phyloP scores from a whole-genome alignment of 129 eudicot genomes.

The Chrysanthemum makinoi region DNA sequence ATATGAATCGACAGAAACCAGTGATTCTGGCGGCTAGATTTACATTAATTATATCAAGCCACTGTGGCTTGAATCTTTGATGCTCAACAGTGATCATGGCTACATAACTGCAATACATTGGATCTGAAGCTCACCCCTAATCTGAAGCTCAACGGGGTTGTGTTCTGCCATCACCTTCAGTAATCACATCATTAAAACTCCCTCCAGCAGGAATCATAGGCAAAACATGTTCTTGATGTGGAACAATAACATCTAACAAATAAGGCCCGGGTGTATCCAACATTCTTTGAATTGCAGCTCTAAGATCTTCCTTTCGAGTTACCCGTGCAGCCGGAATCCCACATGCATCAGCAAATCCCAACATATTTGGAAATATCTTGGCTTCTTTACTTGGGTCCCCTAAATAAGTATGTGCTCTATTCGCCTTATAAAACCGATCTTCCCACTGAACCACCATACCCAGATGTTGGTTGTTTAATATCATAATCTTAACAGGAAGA shows the following conservation, averaged over 20 bases:
- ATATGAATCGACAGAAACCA: too few species aligned
- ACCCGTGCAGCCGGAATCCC: slow-evolving; percentile 50
- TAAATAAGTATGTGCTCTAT: slow-evolving; percentile 48
- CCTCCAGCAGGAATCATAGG: slow-evolving; percentile 62
- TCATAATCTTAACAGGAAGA: slow-evolving; percentile 54
- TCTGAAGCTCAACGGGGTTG: slow-evolving; percentile 16
- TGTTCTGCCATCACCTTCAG: slow-evolving; percentile 50
- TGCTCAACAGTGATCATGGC: too few species aligned
- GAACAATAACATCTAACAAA: slow-evolving; percentile 48
- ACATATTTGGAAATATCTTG: slow-evolving; percentile 48
- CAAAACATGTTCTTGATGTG: slow-evolving; percentile 59
- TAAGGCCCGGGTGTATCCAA: slow-evolving; percentile 49
- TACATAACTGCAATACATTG: too few species aligned
- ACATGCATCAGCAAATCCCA: slow-evolving; percentile 52
- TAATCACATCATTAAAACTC: slow-evolving; percentile 42
- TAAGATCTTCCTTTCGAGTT: slow-evolving; percentile 30
- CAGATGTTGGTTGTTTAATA: slow-evolving; percentile 49
- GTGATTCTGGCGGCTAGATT: too few species aligned
- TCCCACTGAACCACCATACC: slow-evolving; percentile 62
- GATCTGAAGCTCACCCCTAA: slow-evolving; percentile 13
- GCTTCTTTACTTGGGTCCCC: slow-evolving; percentile 41
- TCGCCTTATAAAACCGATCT: slow-evolving; percentile 49
- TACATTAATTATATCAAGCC: too few species aligned
- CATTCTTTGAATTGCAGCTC: slow-evolving; percentile 48
- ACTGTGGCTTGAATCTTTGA: too few species aligned